A percentile compares a stretch with the other conserved stretches of the same genome.
These are phyloP conservation scores for Davidsoniella eucalypti DNA, from an alignment of 2,329 filamentous ascomycete genomes.

Conservation along the genomic window DNA sequence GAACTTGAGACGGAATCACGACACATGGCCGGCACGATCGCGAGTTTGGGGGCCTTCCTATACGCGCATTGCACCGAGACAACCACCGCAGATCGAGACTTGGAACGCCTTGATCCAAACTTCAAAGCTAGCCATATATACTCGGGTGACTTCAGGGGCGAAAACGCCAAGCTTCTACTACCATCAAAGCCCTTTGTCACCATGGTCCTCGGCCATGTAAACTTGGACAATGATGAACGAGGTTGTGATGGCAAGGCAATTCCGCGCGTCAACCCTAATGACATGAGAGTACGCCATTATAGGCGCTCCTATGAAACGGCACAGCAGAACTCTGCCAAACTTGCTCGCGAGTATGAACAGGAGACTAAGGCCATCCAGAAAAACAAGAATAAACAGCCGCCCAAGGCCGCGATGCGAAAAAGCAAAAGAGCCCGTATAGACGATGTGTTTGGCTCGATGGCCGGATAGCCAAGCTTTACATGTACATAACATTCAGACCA, in stretches of 20 bases:
- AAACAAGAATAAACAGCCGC: too few species aligned
- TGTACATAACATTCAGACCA: too few species aligned
- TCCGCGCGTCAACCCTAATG: too few species aligned
- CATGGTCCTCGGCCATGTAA: background rate
- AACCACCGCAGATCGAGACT: constrained; percentile 7
- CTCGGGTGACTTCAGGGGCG: background rate
- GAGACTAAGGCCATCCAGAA: too few species aligned
- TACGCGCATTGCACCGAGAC: constrained; percentile 7
- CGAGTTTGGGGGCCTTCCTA: constrained; percentile 21
- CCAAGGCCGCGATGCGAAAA: background rate
- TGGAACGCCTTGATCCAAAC: background rate
- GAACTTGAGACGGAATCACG: too few species aligned
- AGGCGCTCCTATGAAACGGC: too few species aligned
- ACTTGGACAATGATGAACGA: background rate
- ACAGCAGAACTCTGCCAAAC: too few species aligned
- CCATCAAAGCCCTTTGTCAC: constrained; percentile 7
- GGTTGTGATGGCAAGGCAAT: too few species aligned
- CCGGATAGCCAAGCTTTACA: background rate
- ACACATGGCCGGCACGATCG: constrained; percentile 14
- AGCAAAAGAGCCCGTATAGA: constrained; percentile 21
- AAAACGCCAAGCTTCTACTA: constrained; percentile 3
- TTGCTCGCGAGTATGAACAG: too few species aligned
- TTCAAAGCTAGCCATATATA: constrained; percentile 4
- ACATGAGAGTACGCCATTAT: too few species aligned
- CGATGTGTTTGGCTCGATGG: constrained; percentile 16